phyloP scores from a whole-genome alignment of 495 filamentous ascomycete genomes.

The Eremomyces bilateralis region DNA sequence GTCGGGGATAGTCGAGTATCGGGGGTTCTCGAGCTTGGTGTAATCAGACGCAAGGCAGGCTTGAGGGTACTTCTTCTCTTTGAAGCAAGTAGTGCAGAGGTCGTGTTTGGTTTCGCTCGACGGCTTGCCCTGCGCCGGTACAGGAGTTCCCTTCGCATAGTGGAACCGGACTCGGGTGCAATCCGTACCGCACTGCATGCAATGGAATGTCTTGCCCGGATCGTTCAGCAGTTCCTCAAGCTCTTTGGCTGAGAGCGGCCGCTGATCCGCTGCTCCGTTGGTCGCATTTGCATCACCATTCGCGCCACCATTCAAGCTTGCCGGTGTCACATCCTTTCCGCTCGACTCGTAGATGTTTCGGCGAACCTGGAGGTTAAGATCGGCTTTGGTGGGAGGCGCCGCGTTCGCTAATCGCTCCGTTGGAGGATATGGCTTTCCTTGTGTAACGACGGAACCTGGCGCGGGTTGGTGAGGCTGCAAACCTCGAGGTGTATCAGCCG shows the following conservation, averaged over 20 bases:
- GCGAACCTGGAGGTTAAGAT: conserved; percentile 71
- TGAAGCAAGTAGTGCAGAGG: conserved; percentile 72
- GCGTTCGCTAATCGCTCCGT: conserved; percentile 57
- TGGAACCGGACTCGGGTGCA: conserved; percentile 86
- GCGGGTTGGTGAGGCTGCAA: conserved; percentile 87
- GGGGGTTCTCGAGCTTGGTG: conserved; percentile 69
- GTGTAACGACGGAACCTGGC: conserved; percentile 46
- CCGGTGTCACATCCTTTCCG: conserved; percentile 50
- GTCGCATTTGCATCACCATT: conserved; percentile 45
- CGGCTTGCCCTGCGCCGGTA: conserved; percentile 29
- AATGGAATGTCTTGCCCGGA: conserved; percentile 53
- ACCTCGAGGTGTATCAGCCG: conserved; percentile 84
- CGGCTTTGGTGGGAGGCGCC: conserved; percentile 47
- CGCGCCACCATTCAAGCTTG: conserved; percentile 34
- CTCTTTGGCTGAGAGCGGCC: conserved; percentile 31
- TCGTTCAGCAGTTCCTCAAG: conserved; percentile 37
- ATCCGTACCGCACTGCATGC: conserved; percentile 78
- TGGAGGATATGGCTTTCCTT: conserved; percentile 45
- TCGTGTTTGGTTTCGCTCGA: conserved; percentile 51
- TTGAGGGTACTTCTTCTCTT: conserved; percentile 55
- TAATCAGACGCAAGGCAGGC: conserved; percentile 55
- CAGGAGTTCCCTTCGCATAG: conserved; percentile 38
- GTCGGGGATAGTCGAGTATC: conserved; percentile 50
- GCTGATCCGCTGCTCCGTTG: conserved; percentile 24
- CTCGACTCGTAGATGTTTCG: conserved; percentile 90